Percentiles rank a stretch among this genome's conserved stretches.
phyloP scores from a whole-genome alignment of 495 filamentous ascomycete genomes.

The Penicillium psychrofluorescens region DNA sequence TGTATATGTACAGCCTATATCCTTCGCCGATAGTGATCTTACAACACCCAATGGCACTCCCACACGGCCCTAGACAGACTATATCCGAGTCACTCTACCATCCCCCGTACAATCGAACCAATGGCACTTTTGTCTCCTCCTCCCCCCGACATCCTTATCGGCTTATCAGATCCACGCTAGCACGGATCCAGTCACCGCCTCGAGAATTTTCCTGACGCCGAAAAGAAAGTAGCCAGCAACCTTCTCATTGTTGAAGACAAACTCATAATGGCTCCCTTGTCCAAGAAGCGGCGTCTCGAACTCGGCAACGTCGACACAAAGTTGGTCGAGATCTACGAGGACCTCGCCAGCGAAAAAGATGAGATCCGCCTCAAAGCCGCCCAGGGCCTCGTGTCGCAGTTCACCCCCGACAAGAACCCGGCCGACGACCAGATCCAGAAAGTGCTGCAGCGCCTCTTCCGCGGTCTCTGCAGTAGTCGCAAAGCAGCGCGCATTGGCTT shows the following conservation, averaged over 20 bases:
- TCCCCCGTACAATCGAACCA: too few relatives aligned
- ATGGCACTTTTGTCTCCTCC: too few relatives aligned
- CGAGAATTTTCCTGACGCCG: constrained; percentile 13
- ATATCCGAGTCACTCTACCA: too few relatives aligned
- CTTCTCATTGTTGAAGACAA: background rate
- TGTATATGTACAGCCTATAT: too few relatives aligned
- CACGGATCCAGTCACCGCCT: constrained; percentile 9
- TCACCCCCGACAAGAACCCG: constrained; percentile 34
- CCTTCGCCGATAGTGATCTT: too few relatives aligned
- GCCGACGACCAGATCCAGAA: constrained; percentile 36
- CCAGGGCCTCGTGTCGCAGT: constrained; percentile 36
- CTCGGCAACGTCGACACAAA: constrained; percentile 38
- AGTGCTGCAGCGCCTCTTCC: constrained; percentile 59
- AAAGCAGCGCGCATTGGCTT: constrained; percentile 90
- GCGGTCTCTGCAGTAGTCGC: constrained; percentile 80
- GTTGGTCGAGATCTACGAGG: constrained; percentile 49
- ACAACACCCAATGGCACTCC: too few relatives aligned
- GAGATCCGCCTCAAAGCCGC: constrained; percentile 44
- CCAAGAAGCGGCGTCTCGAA: constrained; percentile 43
- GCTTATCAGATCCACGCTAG: constrained; percentile 15
- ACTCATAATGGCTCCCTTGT: constrained; percentile 5
- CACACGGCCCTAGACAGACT: too few relatives aligned
- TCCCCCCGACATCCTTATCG: constrained; percentile 10
- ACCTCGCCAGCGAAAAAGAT: constrained; percentile 46
- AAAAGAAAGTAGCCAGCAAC: constrained; percentile 6